Base-by-base conservation (phyloP, 1,284 basidiomycete genomes). In the Microbotryum intermedium region DNA sequence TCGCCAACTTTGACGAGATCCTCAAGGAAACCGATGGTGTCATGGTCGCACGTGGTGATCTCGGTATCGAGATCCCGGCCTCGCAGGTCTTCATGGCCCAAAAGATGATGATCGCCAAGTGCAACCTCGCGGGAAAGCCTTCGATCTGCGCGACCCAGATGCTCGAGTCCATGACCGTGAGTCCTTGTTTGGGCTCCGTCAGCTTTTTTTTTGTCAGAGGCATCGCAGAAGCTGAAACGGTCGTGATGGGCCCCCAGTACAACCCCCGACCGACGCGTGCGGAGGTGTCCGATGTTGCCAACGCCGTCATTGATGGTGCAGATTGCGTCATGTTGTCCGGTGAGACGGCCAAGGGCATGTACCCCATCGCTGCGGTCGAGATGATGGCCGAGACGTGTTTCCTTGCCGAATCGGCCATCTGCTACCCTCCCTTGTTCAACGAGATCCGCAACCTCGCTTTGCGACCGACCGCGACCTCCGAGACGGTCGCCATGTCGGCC, bases 21-120 rank as follows among this genome's bases (percentile, higher is more conserved):
- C 76, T 97, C 71, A 84, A 81, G 70, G 93, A 88, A 77, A 83
- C 87, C 39, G 92, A 97, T 74, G 92, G 92, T 79, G 92, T 97
- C 72, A 97, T 97, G 93, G 92, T 97, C 63, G 93, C 93, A 67
- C 90, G 93, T 79, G 92, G 93, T 77, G 93, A 97, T 75, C 82
- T 97, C 57, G 93, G 93, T 77, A 97, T 97, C 71, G 93, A 97
- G 79, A 97, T 97, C 70, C 95, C 95, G 28, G 92, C 93, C 50
- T 89, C 86, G 72, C 93, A 97, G 74, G 93, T 97, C 53, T 97
- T 97, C 81, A 81, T 95, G 73, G 93, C 93, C 25, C 93, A 97
- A 76, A 97, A 97, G 80, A 97, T 97, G 93, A 97, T 97, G 91
- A 97, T 97, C 71, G 84, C 92, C 66, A 97, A 97, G 80, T 95